phyloP scores from a whole-genome alignment of 768 basidiomycete species.

The Tylopilus sp. region DNA sequence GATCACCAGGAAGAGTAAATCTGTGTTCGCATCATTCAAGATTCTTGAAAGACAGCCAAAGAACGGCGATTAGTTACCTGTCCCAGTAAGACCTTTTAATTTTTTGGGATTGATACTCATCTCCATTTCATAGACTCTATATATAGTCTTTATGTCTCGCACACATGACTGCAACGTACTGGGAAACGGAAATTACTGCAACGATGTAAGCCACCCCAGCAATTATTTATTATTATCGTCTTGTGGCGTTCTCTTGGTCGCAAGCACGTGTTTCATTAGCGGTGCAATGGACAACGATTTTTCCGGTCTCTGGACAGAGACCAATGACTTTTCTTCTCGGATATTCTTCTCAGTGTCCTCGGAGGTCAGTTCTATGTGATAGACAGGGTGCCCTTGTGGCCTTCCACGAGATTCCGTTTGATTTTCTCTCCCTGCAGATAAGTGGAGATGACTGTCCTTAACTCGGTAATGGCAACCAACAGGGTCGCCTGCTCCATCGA shows the following conservation, averaged over 20 bases:
- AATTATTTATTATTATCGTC: not conserved
- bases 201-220: not conserved
- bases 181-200: not conserved
- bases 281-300: not conserved
- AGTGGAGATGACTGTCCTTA: not conserved
- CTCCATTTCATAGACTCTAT: conserved; percentile 1
- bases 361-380: not conserved
- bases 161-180: not conserved
- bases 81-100: not conserved
- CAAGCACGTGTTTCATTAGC: not conserved
- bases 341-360: conserved; percentile 4
- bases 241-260: not conserved
- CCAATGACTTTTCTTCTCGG: not conserved
- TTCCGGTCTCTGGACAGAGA: not conserved
- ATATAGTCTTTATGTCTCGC: not conserved
- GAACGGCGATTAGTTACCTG: not conserved
- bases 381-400: not conserved
- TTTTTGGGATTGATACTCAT: not conserved
- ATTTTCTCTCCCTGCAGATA: not conserved
- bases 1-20: conserved; percentile 23
- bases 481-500: not conserved
- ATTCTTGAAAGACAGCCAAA: conserved; percentile 12
- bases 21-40: conserved; percentile 25
- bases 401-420: not conserved
- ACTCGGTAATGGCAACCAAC: not conserved